Percentiles rank a stretch among this genome's conserved stretches.
Evolutionary conservation across 2,329 filamentous ascomycete genomes (phyloP).

Genomic region (Pyricularia pennisetigena): DNA sequence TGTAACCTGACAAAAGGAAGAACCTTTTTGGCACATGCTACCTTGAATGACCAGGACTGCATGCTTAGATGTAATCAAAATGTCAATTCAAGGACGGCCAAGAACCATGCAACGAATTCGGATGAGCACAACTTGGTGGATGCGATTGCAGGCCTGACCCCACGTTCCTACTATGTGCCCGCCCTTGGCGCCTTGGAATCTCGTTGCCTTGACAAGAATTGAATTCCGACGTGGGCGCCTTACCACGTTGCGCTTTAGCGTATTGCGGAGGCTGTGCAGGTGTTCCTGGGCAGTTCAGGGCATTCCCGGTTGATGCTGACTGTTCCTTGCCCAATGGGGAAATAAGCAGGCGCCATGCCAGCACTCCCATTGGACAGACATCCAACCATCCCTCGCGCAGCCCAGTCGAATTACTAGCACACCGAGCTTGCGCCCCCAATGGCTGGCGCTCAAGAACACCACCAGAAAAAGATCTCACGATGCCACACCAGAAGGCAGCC

Average conservation of each 20-base stretch:
- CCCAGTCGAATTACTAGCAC: not conserved
- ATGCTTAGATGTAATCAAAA: too few species aligned
- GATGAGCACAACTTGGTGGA: not conserved
- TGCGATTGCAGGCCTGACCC: not conserved
- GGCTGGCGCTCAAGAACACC: not conserved
- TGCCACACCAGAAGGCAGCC: not conserved
- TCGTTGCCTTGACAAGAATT: not conserved
- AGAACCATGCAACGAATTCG: not conserved
- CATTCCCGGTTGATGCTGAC: slow-evolving; percentile 1
- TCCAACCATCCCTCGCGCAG: not conserved
- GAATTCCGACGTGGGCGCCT: not conserved
- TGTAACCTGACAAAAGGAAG: too few species aligned
- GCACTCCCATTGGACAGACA: not conserved
- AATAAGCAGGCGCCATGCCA: not conserved
- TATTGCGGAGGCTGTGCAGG: not conserved
- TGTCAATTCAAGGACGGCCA: not conserved
- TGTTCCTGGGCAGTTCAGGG: not conserved
- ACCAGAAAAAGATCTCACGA: slow-evolving; percentile 2
- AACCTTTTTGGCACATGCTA: too few species aligned
- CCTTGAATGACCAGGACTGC: too few species aligned
- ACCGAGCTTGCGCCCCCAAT: not conserved
- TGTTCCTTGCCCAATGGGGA: not conserved
- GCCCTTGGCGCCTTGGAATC: not conserved
- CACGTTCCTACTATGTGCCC: not conserved
- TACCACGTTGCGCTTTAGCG: not conserved